These are phyloP conservation scores for Ogataea allantospora DNA, from an alignment of 805 yeast species.

Conservation along the genomic window DNA sequence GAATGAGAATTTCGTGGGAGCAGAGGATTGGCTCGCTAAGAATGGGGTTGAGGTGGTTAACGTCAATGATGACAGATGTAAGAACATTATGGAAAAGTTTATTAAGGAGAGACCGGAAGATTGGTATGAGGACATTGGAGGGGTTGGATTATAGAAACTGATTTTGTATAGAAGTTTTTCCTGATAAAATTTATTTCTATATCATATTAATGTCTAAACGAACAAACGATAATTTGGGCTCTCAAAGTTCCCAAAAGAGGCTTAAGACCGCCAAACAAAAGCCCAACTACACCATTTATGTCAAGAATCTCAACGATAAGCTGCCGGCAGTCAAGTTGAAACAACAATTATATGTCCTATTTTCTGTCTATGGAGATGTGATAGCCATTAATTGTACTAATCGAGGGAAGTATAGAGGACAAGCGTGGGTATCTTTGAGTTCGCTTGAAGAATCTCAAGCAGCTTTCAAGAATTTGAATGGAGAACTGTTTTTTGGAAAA, in stretches of 20 bases:
- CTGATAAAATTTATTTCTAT: neutral
- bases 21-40: conserved; percentile 66
- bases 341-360: conserved; percentile 55
- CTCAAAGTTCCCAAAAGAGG: conserved; percentile 2
- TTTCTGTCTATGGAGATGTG: conserved; percentile 65
- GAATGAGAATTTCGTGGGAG: conserved; percentile 78
- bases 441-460: conserved; percentile 47
- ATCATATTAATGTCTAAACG: conserved; percentile 7
- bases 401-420: conserved; percentile 53
- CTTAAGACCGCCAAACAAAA: conserved; percentile 1
- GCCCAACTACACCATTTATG: conserved; percentile 48
- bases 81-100: conserved; percentile 71
- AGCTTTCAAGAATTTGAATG: conserved; percentile 49
- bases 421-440: conserved; percentile 60
- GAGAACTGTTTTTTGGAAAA: conserved; percentile 52
- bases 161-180: neutral
- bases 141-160: conserved; percentile 3
- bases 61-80: conserved; percentile 58
- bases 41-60: conserved; percentile 75
- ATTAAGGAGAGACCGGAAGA: conserved; percentile 74
- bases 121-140: conserved; percentile 83
- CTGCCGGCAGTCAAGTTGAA: conserved; percentile 44
- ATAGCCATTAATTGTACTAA: conserved; percentile 45
- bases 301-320: conserved; percentile 59
- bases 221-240: neutral